Evolutionary conservation across 1,284 basidiomycete genomes (phyloP), one percentile per base, ranked within the genome.

Genomic region (Paramarasmius palmivorus): DNA sequence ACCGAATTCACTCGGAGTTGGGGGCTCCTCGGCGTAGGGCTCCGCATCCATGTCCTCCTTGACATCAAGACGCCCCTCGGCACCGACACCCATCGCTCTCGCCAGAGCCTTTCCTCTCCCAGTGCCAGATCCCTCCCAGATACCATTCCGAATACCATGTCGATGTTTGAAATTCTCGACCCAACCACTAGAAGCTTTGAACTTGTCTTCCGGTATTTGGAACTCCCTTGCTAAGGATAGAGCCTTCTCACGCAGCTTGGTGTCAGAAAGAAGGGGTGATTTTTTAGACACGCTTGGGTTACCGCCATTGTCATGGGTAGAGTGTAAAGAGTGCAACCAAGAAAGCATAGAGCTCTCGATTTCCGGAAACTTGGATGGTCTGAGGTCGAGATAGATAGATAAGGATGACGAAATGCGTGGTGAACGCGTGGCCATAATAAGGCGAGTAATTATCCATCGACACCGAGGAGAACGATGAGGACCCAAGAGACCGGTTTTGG

Each of bases 131-230:
- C 79, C 79, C 22, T 72, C 67, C 78, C 81, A 89, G 19, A 81
- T 74, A 0, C 87, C 88, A 25, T 82, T 82, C 32, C 81, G 77
- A 55, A 93, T 89, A 50, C 81, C 81, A 62, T 88, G 81, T 37
- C 93, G 84, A 60, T 85, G 80, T 70, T 94, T 94, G 77, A 94
- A 95, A 68, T 92, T 93, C 64, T 95, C 92, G 53, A 95, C 79
- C 93, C 93, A 95, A 3, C 92, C 92, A 17, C 88, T 84, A 60
- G 88, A 92, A 22, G 91, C 93, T 71, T 94, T 95, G 82, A 95
- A 95, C 66, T 84, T 82, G 56, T 90, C 86, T 48, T 85, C 78
- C 41, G 78, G 64, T 59, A 83, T 83, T 55, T 78, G 73, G 49
- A 86, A 74, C 20, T 67, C 69, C 41, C 75, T 72, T 2, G 89